These are phyloP conservation scores for Hanseniaspora hatyaiensis DNA, from an alignment of 805 yeast species.

Conservation along the genomic window DNA sequence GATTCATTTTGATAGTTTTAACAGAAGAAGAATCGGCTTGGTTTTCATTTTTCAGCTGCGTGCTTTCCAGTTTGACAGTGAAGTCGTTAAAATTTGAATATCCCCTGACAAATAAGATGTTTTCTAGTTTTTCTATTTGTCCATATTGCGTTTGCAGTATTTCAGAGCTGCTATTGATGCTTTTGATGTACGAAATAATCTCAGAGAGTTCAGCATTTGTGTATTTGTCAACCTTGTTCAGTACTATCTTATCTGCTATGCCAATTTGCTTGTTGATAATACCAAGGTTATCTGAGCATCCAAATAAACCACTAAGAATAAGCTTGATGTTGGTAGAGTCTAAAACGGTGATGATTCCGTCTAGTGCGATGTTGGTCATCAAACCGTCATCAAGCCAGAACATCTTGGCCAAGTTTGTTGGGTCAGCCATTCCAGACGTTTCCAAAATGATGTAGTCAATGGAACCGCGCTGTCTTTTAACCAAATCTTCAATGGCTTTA, in stretches of 20 bases:
- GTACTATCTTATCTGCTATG: constrained; percentile 66
- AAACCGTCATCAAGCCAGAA: constrained; percentile 94
- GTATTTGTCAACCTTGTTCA: constrained; percentile 65
- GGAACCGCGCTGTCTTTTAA: constrained; percentile 53
- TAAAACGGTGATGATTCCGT: constrained; percentile 80
- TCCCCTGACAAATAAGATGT: constrained; percentile 67
- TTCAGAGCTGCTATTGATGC: constrained; percentile 61
- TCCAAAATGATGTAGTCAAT: constrained; percentile 88
- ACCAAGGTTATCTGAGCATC: constrained; percentile 33
- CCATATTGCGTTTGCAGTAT: constrained; percentile 60
- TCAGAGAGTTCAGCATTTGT: constrained; percentile 28
- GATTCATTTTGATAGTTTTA: constrained; percentile 41
- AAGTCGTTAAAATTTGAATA: constrained; percentile 30
- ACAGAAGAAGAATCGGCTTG: no score
- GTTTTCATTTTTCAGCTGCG: constrained; percentile 27
- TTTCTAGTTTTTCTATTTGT: constrained; percentile 45
- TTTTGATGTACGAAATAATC: constrained; percentile 31
- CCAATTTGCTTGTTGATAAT: constrained; percentile 87
- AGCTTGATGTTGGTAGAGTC: constrained; percentile 57
- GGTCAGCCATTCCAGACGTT: constrained; percentile 95
- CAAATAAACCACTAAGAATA: constrained; percentile 52
- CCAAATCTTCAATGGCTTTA: constrained; percentile 78
- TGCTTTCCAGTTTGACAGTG: constrained; percentile 24
- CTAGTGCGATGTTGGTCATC: constrained; percentile 72
- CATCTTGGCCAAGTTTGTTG: constrained; percentile 93